Evolutionary conservation across 2,329 filamentous ascomycete species (phyloP), one percentile per base, ranked within the genome.

Genomic region (Alternaria solani): DNA sequence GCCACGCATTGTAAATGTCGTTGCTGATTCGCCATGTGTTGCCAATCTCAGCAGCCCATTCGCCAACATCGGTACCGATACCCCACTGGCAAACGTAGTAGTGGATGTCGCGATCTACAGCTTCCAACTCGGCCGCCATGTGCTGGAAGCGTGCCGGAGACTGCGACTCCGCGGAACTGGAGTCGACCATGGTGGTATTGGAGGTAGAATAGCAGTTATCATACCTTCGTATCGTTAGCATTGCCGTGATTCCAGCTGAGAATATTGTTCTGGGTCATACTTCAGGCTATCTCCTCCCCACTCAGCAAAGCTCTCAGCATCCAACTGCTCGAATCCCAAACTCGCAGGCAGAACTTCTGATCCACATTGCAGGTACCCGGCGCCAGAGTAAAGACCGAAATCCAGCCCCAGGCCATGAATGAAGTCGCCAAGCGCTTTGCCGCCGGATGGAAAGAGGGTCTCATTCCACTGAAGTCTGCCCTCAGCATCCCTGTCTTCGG

Each of bases 261-360:
- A 18, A 25, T 2, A 4, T 6, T 36, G 3, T 7, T n/a, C 5
- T 6, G 3, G 12, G 23, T n/a, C 16, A 74, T 74, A 87, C 81
- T 88, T 88, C 11, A 88, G 73, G 1, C 68, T 70, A 53, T 79
- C 76, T 9, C 75, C 72, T 9, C 73, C 75, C 76, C 76, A 79
- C 20, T 71, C 67, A 1, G 85, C 84, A 69, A 86, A 89, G 0
- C 85, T 84, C 42, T 82, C 74, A 1, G 87, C 88, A 72, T 90
- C 88, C 16, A 86, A 74, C 2, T 80, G 73, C 65, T 90, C 88
- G 64, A 84, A 82, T 1, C 84, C 87, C 34, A 71, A 47, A 61
- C 68, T 71, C 1, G 82, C 84, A 7, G 84, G 82, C 5, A 80
- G 71, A 36, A 82, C 81, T 2, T 81, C 81, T 5, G 78, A 81